Base-by-base conservation (phyloP, 2,329 filamentous ascomycete genomes). In the Aureobasidium subglaciale region DNA sequence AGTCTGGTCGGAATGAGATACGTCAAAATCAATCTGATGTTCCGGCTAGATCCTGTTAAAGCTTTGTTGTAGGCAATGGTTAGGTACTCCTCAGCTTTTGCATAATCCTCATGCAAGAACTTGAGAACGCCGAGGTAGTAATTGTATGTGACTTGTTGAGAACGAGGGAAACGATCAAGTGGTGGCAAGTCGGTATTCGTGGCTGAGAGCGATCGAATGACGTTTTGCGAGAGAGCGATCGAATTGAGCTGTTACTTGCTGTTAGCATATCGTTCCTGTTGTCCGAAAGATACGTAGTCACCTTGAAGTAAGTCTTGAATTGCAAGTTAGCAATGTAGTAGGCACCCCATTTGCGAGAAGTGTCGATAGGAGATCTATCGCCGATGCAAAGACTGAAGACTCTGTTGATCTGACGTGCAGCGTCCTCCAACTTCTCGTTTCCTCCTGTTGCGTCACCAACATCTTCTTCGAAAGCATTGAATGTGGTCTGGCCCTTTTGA, bases 291-390 rank as follows among this genome's bases (percentile, higher is more conserved):
- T 10, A 11, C 13, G 18, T 35, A 2, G 50, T 35, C 70, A 78
- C 78, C 73, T 89, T 95, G 77, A 99, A 99, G 71, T 97, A 96
- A 1, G 91, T 97, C 73, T 97, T 97, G 82, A 99, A 99, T 13
- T 96, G 78, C 7, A 99, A 80, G 67, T 96, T 97, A 66, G 91
- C 90, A 61, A 92, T 86, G 70, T 90, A 91, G 75, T 99, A 99
- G 45, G 96, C 88, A 6, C 90, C 95, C 93, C 93, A 99, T 81
- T 97, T 99, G 55, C 93, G 84, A 8, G 92, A 96, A 64, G 95
- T 87, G 65, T 90, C 84, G 41, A 96, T 76, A 13, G 87, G 84
- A 59, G 56, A 41, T 32, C 56, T 86, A 69, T 99, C 93, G 64
- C 84, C 90, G 46, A 96, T 77, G 69, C 93, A 99, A 4, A 95